Evolutionary conservation across 306 rosid species (phyloP).

Genomic region (Vicia faba): DNA sequence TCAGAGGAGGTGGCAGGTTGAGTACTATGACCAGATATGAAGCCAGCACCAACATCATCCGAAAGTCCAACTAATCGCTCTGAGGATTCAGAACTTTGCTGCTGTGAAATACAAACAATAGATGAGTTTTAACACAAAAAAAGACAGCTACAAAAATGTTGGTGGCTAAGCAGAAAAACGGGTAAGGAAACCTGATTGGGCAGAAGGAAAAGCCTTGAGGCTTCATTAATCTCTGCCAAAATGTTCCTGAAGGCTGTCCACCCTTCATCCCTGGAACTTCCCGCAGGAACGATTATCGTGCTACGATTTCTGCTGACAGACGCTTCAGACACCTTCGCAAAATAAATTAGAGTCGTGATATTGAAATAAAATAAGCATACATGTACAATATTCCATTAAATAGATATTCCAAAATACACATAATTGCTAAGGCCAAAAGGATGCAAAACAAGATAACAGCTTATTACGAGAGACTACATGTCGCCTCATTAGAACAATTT

Average conservation of each 20-base stretch:
- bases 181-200: conserved; percentile 82
- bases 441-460: conserved; percentile 21
- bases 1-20: conserved; percentile 84
- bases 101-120: conserved; percentile 45
- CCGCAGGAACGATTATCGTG: conserved; percentile 98
- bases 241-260: conserved; percentile 98
- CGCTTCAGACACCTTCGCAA: conserved; percentile 89
- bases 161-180: conserved; percentile 19
- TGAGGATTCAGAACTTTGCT: conserved; percentile 89
- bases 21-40: conserved; percentile 92
- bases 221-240: conserved; percentile 95
- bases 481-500: conserved; percentile 18
- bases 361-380: conserved; percentile 32
- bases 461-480: conserved; percentile 22
- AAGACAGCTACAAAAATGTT: conserved; percentile 27
- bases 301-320: conserved; percentile 98
- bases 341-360: conserved; percentile 35
- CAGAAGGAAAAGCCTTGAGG: conserved; percentile 87
- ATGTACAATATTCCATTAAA: conserved; percentile 6
- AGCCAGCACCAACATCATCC: conserved; percentile 99
- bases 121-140: conserved; percentile 38
- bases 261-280: conserved; percentile 93
- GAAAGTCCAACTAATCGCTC: conserved; percentile 93
- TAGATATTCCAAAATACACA: conserved; percentile 8
- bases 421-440: conserved; percentile 2